Evolutionary conservation across 495 filamentous ascomycete genomes (phyloP), one percentile per base, ranked within the genome.

Genomic region (Penicillium paxilli): DNA sequence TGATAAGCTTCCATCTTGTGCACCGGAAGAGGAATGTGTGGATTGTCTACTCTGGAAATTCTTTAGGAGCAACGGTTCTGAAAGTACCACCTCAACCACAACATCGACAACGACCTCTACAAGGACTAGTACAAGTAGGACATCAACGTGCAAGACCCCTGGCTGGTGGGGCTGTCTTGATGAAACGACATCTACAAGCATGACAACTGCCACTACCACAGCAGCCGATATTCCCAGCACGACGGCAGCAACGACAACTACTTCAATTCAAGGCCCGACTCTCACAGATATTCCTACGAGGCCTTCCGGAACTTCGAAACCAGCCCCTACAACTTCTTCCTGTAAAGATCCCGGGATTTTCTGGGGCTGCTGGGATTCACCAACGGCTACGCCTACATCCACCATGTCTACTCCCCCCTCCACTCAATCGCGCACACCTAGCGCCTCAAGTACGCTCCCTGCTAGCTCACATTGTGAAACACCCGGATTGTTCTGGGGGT

Each of bases 11-110:
- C 86, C 94, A 1, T 71, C 83, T 55, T 98, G 94, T 69, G 84
- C 84, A 0, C 76, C 85, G 4, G 80, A 85, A 55, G 71, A 73
- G 9, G 91, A 96, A 49, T 98, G 94, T 70, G 80, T 86, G 45
- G 94, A 98, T 64, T 98, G 94, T 59, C 87, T 84, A 58, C 83
- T 86, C 33, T 98, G 94, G 94, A 96, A 96, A 65, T 96, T 89
- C 73, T 93, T 91, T 59, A 85, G 85, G 58, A 95, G 91, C 61
- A 96, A 98, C 63, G 87, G 86, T 11, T 91, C 90, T 2, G 85
- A 91, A 44, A 78, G 80, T 3, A 89, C 84, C 4, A 91, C 87
- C 0, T 14, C 40, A 7, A 86, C 87, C 0, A 80, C 80, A 4
- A 80, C 72, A 5, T 70, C 65, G 8, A 72, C 75, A 4, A 84